phyloP scores from a whole-genome alignment of 2,329 filamentous ascomycete genomes.

The Talaromyces islandicus region DNA sequence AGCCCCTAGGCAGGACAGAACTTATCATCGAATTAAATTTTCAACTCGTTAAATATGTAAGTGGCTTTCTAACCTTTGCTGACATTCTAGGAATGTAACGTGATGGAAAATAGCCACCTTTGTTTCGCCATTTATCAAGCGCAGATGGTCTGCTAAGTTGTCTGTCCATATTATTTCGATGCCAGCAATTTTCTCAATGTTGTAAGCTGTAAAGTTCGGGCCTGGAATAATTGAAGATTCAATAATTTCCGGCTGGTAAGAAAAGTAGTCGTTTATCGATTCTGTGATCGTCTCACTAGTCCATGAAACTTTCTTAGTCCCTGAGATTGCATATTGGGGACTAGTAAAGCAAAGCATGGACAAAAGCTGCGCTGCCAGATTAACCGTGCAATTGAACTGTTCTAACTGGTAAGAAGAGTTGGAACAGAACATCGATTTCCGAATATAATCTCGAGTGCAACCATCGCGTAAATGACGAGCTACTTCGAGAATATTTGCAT shows the following conservation, averaged over 20 bases:
- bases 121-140: conserved; percentile 33
- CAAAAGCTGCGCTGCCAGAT: too few relatives aligned
- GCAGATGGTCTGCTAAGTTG: conserved; percentile 39
- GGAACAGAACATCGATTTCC: too few relatives aligned
- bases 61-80: conserved; percentile 12
- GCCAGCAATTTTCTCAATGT: conserved; percentile 28
- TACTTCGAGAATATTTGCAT: too few relatives aligned
- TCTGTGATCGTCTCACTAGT: too few relatives aligned
- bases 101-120: conserved; percentile 38
- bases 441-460: too few relatives aligned
- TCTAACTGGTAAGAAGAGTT: too few relatives aligned
- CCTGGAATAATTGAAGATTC: background rate
- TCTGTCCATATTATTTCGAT: conserved; percentile 32
- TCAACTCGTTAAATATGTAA: too few relatives aligned
- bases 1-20: background rate
- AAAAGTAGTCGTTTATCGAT: background rate
- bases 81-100: conserved; percentile 30
- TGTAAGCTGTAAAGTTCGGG: conserved; percentile 5
- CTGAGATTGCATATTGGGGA: too few relatives aligned
- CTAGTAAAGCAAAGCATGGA: too few relatives aligned
- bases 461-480: too few relatives aligned
- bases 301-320: too few relatives aligned
- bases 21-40: background rate
- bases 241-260: background rate
- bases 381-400: too few relatives aligned